Evolutionary conservation across 2,329 filamentous ascomycete genomes (phyloP), one percentile per base, ranked within the genome.

Genomic region (Alternaria angustiovoidea): DNA sequence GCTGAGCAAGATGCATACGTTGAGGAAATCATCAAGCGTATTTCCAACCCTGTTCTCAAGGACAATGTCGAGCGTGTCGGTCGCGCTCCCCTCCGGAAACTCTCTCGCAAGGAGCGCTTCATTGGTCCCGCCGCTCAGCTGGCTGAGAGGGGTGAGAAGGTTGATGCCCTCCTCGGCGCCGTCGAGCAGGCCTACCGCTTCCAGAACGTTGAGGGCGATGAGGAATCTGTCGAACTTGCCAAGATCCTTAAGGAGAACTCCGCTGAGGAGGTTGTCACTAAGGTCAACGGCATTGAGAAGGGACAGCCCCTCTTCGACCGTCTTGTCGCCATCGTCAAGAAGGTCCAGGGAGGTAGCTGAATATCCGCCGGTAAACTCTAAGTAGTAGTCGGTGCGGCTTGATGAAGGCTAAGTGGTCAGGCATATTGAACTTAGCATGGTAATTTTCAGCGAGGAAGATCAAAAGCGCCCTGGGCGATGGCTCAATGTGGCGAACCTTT

Each of bases 11-110:
- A 89, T 48, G 88, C 89, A 2, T 99, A 99, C 78, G 92, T 97
- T 62, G 86, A 95, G 75, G 94, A 92, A 82, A 99, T 99, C 81
- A 88, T 99, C 77, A 87, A 86, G 72, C 92, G 94, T 73, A 97
- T 98, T 80, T 92, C 92, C 79, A 98, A 98, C 84, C 94, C 93
- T 14, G 89, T 94, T 69, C 86, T 97, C 60, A 92, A 96, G 81
- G 94, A 99, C 80, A 90, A 90, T 12, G 93, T 97, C 36, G 93
- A 96, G 84, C 94, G 95, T 79, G 95, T 99, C 66, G 95, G 94
- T 57, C 94, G 95, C 77, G 94, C 94, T 18, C 95, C 95, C 18
- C 84, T 99, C 62, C 91, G 95, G 78, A 99, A 99, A 86, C 87
- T 99, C 34, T 90, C 90, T 67, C 91, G 94, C 80, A 95, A 96